These are phyloP conservation scores for Mallotus nudiflorus DNA, from an alignment of 345 rosid species.

Conservation along the genomic window DNA sequence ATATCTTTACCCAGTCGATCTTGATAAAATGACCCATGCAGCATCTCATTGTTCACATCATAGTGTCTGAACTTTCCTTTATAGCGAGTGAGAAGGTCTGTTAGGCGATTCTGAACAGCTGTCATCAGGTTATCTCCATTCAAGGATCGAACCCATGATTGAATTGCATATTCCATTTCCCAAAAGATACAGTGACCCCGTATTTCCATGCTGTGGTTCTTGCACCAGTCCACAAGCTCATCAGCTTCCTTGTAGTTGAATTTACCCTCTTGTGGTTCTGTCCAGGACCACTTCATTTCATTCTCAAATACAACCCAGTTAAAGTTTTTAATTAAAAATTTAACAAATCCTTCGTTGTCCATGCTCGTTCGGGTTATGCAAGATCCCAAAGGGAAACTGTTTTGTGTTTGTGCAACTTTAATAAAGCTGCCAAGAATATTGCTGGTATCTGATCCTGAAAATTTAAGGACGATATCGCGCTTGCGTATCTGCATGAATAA, in stretches of 20 bases:
- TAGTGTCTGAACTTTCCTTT: constrained; percentile 78
- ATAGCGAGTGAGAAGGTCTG: constrained; percentile 43
- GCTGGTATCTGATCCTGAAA: constrained; percentile 46
- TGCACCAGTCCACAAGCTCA: constrained; percentile 68
- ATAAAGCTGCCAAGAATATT: constrained; percentile 43
- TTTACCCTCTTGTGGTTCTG: constrained; percentile 72
- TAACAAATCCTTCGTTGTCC: constrained; percentile 82
- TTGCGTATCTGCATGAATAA: constrained; percentile 61
- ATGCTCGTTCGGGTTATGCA: constrained; percentile 75
- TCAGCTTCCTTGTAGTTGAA: constrained; percentile 82
- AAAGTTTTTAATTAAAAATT: constrained; percentile 67
- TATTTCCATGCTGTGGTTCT: constrained; percentile 46
- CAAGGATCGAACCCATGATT: constrained; percentile 49
- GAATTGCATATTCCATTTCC: constrained; percentile 50
- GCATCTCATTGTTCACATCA: constrained; percentile 61
- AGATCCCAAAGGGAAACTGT: constrained; percentile 80
- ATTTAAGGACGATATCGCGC: constrained; percentile 63
- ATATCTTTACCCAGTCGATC: constrained; percentile 56
- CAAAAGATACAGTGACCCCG: constrained; percentile 60
- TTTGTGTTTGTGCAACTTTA: constrained; percentile 58
- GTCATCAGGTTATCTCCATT: constrained; percentile 36
- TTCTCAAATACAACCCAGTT: constrained; percentile 90
- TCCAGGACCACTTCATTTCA: constrained; percentile 97
- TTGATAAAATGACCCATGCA: constrained; percentile 76
- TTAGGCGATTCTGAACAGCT: constrained; percentile 41